phyloP scores from a whole-genome alignment of 495 filamentous ascomycete genomes.

The Physcia stellaris region DNA sequence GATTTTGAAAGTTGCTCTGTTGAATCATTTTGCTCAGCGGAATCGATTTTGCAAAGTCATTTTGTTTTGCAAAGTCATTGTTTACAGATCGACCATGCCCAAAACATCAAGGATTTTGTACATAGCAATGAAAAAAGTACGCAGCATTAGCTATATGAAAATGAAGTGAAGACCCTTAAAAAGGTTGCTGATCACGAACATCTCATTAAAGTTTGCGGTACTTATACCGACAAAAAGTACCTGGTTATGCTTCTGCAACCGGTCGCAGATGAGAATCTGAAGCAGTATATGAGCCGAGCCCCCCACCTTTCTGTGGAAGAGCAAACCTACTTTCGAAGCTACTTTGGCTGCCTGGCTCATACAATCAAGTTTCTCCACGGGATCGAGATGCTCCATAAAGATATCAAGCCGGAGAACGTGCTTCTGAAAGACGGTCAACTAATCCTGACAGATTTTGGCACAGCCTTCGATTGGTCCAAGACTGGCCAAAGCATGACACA shows the following conservation, averaged over 20 bases:
- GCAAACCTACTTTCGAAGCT: conserved; percentile 10
- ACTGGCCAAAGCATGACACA: no score
- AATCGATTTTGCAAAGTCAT: no score
- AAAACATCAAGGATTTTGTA: no score
- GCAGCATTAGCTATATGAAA: background rate
- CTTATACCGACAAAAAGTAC: conserved; percentile 20
- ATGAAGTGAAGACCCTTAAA: background rate
- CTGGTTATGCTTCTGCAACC: conserved; percentile 21
- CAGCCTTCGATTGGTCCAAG: no score
- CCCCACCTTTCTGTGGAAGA: conserved; percentile 1
- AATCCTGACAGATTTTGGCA: conserved; percentile 26
- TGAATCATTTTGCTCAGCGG: no score
- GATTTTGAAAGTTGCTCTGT: no score
- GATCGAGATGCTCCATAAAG: conserved; percentile 22
- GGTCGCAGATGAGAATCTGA: conserved; percentile 21
- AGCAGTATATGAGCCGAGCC: conserved; percentile 4
- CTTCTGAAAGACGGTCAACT: conserved; percentile 21
- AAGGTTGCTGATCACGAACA: background rate
- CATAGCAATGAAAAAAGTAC: no score
- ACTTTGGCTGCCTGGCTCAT: conserved; percentile 26
- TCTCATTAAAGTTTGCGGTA: background rate
- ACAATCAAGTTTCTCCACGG: conserved; percentile 25
- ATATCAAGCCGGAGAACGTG: conserved; percentile 33
- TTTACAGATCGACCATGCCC: no score
- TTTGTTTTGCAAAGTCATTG: no score